Base-by-base conservation (phyloP, 2,329 filamentous ascomycete species). In the Alternaria brassicae region DNA sequence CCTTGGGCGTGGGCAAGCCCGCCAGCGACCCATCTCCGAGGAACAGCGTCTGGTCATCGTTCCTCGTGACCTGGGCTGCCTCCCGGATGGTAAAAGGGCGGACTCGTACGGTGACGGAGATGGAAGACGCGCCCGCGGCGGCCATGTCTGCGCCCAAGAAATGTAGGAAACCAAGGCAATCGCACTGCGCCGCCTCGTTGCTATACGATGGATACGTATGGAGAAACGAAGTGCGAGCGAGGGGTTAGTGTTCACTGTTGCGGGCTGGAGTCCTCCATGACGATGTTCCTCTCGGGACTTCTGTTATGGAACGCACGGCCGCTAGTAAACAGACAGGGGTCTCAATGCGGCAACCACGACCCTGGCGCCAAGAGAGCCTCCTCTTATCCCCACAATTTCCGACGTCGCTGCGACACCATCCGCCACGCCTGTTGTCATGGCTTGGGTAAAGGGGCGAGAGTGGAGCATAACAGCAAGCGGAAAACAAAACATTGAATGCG, bases 11-110 rank as follows among this genome's bases (percentile, higher is more conserved):
- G 0, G 94, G 93, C 13, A 86, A 89, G 44, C 88, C 91, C n/a
- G 95, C 95, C 56, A 99, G 84, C 17, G 94, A 98, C 60, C 95
- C 95, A 77, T 99, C 95, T 61, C 95, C 95, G n/a, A 99, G 86
- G 76, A 99, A 99, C 36, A 97, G 79, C 5, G 92, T 93, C 53
- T 89, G 89, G 78, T 97, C 94, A 70, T 99, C 94, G 72, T 80
- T 86, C 74, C 84, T 87, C 51, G 88, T 84, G 83, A 99, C 82
- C 81, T 98, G 94, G 39, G 95, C 95, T 68, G 95, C 95, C 84
- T 99, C 95, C 81, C 93, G 86, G 69, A 98, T 97, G 12, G 87
- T 89, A 71, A 89, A 89, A 21, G 87, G 87, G 61, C 87, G 83
- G 49, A 89, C 87, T 77, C 87, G 82, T 64, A 89, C 85, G 48